Evolutionary conservation across 148 eudicot genomes (phyloP), one percentile per base, ranked within the genome.

Genomic region (Euryodendron excelsum): DNA sequence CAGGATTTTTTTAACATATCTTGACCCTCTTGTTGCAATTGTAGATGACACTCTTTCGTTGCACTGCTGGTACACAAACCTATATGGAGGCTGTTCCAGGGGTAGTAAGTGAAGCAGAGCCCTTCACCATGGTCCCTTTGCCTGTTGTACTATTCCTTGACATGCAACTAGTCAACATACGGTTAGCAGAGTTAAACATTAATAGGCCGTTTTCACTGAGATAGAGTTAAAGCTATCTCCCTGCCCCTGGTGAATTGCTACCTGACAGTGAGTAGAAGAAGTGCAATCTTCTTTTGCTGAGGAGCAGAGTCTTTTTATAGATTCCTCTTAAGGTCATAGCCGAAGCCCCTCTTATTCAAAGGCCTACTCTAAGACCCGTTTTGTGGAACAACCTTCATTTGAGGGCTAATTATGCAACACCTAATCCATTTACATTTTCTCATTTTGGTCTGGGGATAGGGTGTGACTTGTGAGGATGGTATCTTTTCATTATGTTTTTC

Each of bases 311-410:
- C 21, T 48, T 65, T 23, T 30, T 11, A 21, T 18, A 13, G 72
- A 39, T 74, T 27, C 53, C 59, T 71, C 53, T 39, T 31, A 77
- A 27, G 39, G 27, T 76, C 39, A 61, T 47, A 45, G 52, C 33
- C 50, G 15, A 45, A 39, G 27, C 68, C 63, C 58, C 1, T 37
- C 59, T 9, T 27, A 14, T 18, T 65, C 10, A n/a, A 18, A 34
- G 69, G 0, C 21, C 36, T 30, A 3, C 11, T 50, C 50, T 11
- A 69, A 23, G 4, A 20, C 50, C 23, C 3, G 2, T 39, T n/a
- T 69, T 3, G 58, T 66, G 36, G 48, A n/a, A 30, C 11, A 77
- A 33, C 23, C 45, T 28, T 21, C 41, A 45, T 30, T 68, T 28
- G 48, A 30, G 59, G 44, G 37, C 47, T 31, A 41, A 56, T 77